Evolutionary conservation across 1,284 basidiomycete species (phyloP), one percentile per base, ranked within the genome.

Genomic region (Trichosporon faecale): DNA sequence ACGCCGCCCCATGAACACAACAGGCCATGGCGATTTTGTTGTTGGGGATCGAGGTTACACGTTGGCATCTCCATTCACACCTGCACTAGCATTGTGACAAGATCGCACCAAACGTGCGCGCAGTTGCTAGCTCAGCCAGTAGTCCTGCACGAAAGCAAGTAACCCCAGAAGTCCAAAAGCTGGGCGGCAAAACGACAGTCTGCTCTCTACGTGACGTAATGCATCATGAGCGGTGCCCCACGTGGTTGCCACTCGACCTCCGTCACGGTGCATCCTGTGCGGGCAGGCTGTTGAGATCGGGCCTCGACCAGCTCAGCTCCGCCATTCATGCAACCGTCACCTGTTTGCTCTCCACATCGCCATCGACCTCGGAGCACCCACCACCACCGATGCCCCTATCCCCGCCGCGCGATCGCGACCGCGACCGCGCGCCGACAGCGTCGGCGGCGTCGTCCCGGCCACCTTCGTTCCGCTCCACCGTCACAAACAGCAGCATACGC

Each of bases 391-490:
- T 61, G 57, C 29, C 27, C 27, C 29, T 25, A 29, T 29, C 57
- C 29, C 57, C 57, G 57, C 27, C 57, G 57, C 29, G 57, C 57
- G 49, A 23, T 5, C 49, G 49, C 49, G 40, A 4, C 33, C 33
- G 33, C 33, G 52, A 55, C 12, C 14, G 37, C 40, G 23, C 25
- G 57, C 12, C 40, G 35, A 31, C 18, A 29, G 40, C 44, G 35
- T 44, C 18, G 40, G 40, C 44, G 61, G 29, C 66, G 66, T 40
- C 63, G 14, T 33, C 64, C 23, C 65, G 60, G 29, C 66, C 44
- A 21, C 66, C 65, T 16, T 49, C 57, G 21, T 27, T 65, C 49
- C 65, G 14, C 23, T 68, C 70, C 9, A 60, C 68, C 18, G 44
- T 64, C 3, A 64, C 27, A 12, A 61, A 61, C 57, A 61, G 5